A percentile compares a stretch with the other conserved stretches of the same genome.
Conservation (phyloP, 1,139 yeast species). For the Lipomyces yarrowii region DNA sequence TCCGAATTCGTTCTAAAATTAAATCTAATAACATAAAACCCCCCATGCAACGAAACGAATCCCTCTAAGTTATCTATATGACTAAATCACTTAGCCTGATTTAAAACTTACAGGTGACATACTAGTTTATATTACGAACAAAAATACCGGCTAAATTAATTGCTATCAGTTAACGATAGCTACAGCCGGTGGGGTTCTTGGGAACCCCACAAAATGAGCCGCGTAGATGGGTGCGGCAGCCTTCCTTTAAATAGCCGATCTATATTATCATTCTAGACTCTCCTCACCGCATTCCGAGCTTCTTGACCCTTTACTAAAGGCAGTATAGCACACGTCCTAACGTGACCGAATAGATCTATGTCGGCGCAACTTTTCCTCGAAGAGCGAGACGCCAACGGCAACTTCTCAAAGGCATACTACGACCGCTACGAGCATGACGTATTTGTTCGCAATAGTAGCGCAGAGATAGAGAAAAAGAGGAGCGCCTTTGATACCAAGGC, state of each 20-base stretch:
- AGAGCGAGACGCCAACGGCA: constrained; percentile 31
- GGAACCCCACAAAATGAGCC: not conserved
- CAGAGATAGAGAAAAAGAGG: not conserved
- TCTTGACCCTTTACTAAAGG: not conserved
- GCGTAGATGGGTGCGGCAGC: not conserved
- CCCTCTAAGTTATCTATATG: no score
- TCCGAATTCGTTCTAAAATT: no score
- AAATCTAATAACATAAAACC: no score
- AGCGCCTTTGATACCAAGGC: not conserved
- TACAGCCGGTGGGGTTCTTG: not conserved
- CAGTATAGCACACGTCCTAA: not conserved
- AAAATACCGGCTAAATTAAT: no score
- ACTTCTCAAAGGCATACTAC: constrained; percentile 21
- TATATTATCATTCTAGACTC: no score
- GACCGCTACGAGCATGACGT: constrained; percentile 6
- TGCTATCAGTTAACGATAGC: no score
- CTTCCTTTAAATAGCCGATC: no score
- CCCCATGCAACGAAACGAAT: no score
- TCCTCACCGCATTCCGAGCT: not conserved
- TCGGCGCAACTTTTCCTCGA: constrained; percentile 11
- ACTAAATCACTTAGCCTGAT: no score
- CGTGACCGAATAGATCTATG: not conserved
- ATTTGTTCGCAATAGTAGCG: not conserved
- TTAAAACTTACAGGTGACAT: no score
- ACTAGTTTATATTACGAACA: no score